A percentile compares a stretch with the other conserved stretches of the same genome.
Conservation (phyloP, 106 monocot genomes). For the Chionographis japonica region DNA sequence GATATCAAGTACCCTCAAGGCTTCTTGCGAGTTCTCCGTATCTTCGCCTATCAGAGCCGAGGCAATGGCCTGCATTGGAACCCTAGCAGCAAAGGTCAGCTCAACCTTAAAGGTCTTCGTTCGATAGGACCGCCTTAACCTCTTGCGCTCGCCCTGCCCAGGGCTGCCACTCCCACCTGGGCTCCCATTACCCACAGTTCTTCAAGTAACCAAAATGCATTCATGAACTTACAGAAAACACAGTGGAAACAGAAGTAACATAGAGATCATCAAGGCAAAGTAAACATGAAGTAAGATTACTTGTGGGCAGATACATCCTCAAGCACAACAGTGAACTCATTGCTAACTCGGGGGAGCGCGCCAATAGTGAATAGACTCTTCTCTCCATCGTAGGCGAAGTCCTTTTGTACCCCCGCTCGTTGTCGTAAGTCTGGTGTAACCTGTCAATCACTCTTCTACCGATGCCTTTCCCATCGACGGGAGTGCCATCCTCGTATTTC, state of each 20-base stretch:
- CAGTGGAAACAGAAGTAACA: not conserved
- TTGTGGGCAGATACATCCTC: constrained; percentile 56
- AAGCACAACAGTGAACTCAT: constrained; percentile 71
- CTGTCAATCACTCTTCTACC: constrained; percentile 84
- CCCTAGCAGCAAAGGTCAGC: constrained; percentile 70
- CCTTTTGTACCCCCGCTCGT: constrained; percentile 74
- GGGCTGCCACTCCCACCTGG: constrained; percentile 56
- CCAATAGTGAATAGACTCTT: constrained; percentile 83
- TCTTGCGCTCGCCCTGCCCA: constrained; percentile 52
- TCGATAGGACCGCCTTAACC: constrained; percentile 41
- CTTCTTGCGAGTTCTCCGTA: constrained; percentile 76
- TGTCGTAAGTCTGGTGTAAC: constrained; percentile 63
- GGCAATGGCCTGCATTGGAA: constrained; percentile 72
- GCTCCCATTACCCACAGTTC: constrained; percentile 46
- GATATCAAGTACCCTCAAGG: constrained; percentile 83
- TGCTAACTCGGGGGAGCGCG: constrained; percentile 66
- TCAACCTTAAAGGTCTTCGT: constrained; percentile 80
- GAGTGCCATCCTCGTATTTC: constrained; percentile 88
- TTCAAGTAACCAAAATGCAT: not conserved
- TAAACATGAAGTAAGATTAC: constrained; percentile 17
- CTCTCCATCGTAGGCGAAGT: constrained; percentile 93
- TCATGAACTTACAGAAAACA: not conserved
- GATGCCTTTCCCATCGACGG: constrained; percentile 76
- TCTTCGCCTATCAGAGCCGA: constrained; percentile 71
- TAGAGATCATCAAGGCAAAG: not conserved